Evolutionary conservation across 1,139 yeast species (phyloP), one percentile per base, ranked within the genome.

Genomic region (Nadsonia commutata): DNA sequence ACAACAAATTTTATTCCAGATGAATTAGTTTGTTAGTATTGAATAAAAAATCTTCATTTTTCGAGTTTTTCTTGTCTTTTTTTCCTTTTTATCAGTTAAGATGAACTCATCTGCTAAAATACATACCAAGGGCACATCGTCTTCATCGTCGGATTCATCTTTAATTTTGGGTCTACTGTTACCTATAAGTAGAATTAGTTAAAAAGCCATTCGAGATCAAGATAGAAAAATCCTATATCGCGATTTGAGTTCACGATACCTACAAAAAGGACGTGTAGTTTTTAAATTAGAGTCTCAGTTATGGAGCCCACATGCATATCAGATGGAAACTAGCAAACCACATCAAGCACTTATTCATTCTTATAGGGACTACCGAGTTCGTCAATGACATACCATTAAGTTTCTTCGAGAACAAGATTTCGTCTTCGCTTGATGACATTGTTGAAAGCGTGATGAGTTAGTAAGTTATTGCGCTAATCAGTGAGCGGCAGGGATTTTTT

Each of bases 41-140:
- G 13, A 27, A 27, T 8, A 27, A 9, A 4, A 21, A 21, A 27
- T 4, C n/a, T 11, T 27, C n/a, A 13, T 7, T 8, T 4, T 13
- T 9, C 16, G n/a, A 11, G 16, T 27, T 18, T 19, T n/a, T n/a
- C n/a, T n/a, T 6, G 20, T 43, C 9, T 42, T 33, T 17, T 43
- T 40, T 5, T 36, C 37, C 43, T 45, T 20, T 22, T n/a, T 19
- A 13, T 17, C 21, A 27, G n/a, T 27, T 16, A 9, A 27, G 5
- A 13, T 27, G 20, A 38, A 38, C 23, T 22, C 42, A 18, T 23
- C 33, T n/a, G 31, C 31, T 2, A 33, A 21, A 18, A 31, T 38
- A 44, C 50, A 21, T 47, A 49, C 51, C 48, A 48, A 43, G 6
- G 51, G 51, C 19, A 42, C 21, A 20, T 46, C 48, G 19, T 47